Evolutionary conservation across 495 filamentous ascomycete species (phyloP).

Genomic region (Hyaloscypha hepaticicola): DNA sequence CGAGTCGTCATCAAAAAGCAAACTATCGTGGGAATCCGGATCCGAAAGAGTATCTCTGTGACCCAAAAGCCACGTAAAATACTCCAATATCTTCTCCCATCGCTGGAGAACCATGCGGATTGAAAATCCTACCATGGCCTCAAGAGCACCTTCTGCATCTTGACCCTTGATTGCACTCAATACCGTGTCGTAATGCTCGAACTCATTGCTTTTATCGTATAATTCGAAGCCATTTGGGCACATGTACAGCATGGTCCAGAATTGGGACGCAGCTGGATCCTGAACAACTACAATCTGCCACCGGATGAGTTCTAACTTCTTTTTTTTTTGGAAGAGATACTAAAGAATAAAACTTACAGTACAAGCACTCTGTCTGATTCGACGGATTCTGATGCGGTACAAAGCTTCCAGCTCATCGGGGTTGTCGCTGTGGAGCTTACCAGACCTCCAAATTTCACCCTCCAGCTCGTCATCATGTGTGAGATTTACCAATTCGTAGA

Average conservation of each 20-base stretch:
- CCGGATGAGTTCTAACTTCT: neutral
- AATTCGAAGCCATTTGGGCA: constrained; percentile 19
- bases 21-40: constrained; percentile 34
- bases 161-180: constrained; percentile 5
- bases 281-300: neutral
- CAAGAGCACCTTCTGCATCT: neutral
- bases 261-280: neutral
- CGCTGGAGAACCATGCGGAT: constrained; percentile 11
- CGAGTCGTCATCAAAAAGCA: constrained; percentile 34
- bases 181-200: constrained; percentile 12
- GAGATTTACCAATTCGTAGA: constrained; percentile 6
- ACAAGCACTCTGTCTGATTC: constrained; percentile 11
- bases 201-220: constrained; percentile 12
- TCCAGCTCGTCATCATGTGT: neutral
- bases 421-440: constrained; percentile 9
- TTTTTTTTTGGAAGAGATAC: neutral
- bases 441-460: constrained; percentile 7
- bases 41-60: constrained; percentile 32
- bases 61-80: constrained; percentile 34
- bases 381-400: neutral
- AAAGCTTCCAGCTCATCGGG: neutral
- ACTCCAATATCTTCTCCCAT: constrained; percentile 32
- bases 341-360: constrained; percentile 4
- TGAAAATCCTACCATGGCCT: constrained; percentile 16
- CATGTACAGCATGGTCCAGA: constrained; percentile 17